Percentiles rank a stretch among this genome's conserved stretches.
Evolutionary conservation across 2,329 filamentous ascomycete genomes (phyloP).

Genomic region (Penicillium digitatum): DNA sequence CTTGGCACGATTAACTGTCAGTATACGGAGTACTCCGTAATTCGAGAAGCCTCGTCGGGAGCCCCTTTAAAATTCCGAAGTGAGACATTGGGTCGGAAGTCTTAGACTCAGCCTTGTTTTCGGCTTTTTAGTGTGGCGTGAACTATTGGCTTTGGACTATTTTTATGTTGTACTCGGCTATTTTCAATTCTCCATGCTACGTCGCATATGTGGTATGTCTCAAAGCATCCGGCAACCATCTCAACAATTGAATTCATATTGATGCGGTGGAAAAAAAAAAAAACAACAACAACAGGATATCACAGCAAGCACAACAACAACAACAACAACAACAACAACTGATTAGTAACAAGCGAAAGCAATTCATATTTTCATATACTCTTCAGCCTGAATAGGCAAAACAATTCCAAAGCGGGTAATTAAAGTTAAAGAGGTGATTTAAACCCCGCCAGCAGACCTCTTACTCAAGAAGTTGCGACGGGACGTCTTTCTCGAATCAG

Average conservation of each 20-base stretch:
- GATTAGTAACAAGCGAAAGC: background rate
- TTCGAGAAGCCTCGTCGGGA: background rate
- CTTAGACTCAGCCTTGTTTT: background rate
- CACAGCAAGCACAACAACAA: slow-evolving; percentile 10
- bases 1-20: no score
- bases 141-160: background rate
- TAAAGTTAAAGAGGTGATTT: background rate
- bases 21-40: background rate
- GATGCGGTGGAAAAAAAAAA: background rate
- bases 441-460: slow-evolving; percentile 38
- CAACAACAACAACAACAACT: background rate
- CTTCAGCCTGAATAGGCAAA: background rate
- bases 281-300: slow-evolving; percentile 14
- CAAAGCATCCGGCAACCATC: background rate
- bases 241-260: slow-evolving; percentile 1
- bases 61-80: background rate
- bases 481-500: slow-evolving; percentile 40
- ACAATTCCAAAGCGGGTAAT: background rate
- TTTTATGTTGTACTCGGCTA: background rate
- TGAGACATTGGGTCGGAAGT: background rate
- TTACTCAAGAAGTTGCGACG: slow-evolving; percentile 48
- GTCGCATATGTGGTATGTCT: background rate
- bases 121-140: background rate
- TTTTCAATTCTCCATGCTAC: background rate
- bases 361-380: slow-evolving; percentile 10